Conservation (phyloP, 192 early-diverging fungal species). For the Umbelopsis sp. region DNA sequence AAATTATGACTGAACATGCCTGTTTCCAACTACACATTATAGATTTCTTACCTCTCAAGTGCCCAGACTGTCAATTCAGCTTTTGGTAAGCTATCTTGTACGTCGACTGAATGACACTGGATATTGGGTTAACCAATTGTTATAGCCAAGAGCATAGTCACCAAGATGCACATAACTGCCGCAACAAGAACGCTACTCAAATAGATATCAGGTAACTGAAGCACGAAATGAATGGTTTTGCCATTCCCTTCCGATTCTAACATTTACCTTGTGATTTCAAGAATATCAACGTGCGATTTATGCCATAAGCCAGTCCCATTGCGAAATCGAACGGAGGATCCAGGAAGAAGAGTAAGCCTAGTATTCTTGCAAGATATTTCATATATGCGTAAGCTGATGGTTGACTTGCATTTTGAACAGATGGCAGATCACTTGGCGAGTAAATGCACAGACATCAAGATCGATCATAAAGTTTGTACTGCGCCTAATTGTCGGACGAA, state of each 20-base stretch:
- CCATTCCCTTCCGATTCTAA: not conserved
- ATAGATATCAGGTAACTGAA: not conserved
- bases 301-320: not conserved
- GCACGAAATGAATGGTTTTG: no score
- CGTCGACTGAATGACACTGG: no score
- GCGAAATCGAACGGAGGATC: not conserved
- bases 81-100: not conserved
- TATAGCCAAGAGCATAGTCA: not conserved
- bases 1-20: not conserved
- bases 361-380: not conserved
- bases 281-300: not conserved
- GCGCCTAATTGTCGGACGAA: not conserved
- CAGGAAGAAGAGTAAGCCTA: not conserved
- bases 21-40: not conserved
- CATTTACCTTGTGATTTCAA: not conserved
- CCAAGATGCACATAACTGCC: not conserved
- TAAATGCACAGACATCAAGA: not conserved
- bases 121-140: not conserved
- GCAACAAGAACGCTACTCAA: not conserved
- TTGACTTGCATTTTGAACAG: not conserved
- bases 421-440: conserved; percentile 3
- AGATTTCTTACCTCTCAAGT: conserved; percentile 6
- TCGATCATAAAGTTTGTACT: not conserved
- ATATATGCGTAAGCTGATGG: not conserved
- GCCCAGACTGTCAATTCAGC: not conserved